Evolutionary conservation across 192 early-diverging fungal genomes (phyloP), one percentile per base, ranked within the genome.

Genomic region (Backusella liffmaniae): DNA sequence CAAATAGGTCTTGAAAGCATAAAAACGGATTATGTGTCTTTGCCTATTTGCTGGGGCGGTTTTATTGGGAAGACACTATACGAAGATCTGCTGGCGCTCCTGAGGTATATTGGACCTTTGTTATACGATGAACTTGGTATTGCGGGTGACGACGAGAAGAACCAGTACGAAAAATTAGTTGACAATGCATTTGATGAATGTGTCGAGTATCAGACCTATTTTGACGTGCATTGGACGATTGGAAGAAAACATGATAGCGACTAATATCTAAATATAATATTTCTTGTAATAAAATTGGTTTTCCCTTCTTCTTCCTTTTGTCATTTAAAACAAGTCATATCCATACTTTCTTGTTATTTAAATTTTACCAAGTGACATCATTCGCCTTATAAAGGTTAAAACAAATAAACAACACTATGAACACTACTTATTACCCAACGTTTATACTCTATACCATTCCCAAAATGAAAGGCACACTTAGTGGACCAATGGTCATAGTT

Each of bases 101-200:
- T 49, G 36, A 35, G 30, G 18, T 49, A 73, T 7, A 16, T 74
- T 26, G 71, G 72, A 2, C 41, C 39, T n/a, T 2, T 23, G 5
- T 3, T 74, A 29, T 78, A 42, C 1, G 32, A 67, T 23, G n/a
- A 41, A 32, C 41, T 78, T 1, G 72, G 49, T 0, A 41, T 78
- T 34, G 26, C 41, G 21, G 77, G 73, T 4, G 73, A 73, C 6
- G 32, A 69, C 44, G 34, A 68, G 18, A 23, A 73, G 30, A 12
- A 3, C 4, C 34, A 16, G 9, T 78, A 69, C 37, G 49, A 73
- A 8, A 9, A 21, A 21, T 78, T 69, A 32, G 26, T 78, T 15
- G 77, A 78, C 18, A 78, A 51, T 36, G 77, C 77, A 26, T 78
- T 78, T 78, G 67, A 78, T 59, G 77, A 78, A 70, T 78, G 77